Base-by-base conservation (phyloP, 1,284 basidiomycete genomes). In the Papiliotrema terrestris region DNA sequence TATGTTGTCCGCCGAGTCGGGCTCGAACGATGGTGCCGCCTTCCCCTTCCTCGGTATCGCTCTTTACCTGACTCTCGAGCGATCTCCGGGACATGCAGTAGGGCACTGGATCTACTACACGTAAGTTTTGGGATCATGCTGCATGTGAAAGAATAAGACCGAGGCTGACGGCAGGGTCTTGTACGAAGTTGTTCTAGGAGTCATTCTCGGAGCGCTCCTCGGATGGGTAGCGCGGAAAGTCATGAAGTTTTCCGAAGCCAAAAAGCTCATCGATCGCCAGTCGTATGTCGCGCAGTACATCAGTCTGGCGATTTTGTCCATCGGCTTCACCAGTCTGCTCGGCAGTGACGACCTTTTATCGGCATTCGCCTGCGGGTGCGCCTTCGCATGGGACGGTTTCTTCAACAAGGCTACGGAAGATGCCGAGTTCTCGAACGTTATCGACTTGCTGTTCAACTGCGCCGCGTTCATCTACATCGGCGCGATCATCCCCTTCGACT, bases 301-400 rank as follows among this genome's bases (percentile, higher is more conserved):
- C 51, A 88, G 90, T 22, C 78, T 97, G 19, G 82, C 90, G 1
- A 76, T 94, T 32, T 83, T 94, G 64, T 87, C 86, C 2, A 86
- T 88, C 44, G 91, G 92, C 32, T 82, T 88, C 37, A 88, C 86
- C 52, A 88, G 87, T 0, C 80, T 96, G 15, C 81, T 95, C 23
- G 93, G 93, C n/a, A 88, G 89, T 19, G 93, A 97, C 77, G 93
- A 97, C 76, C 83, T 97, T 14, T 81, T 97, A 9, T 89, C 94
- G 13, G 89, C 95, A 0, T 99, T 98, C 73, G 87, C 88, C 1
- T 98, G 94, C 68, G 96, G 96, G 22, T 87, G 89, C 3, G 92
- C 93, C 1, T 99, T 98, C 71, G 96, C 94, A 0, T 98, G 95
- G 95, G 95, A 98, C 66, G 91, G 94, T 59, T 97, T 96, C 81